phyloP scores from a whole-genome alignment of 164 flowering plant species.

The Nymphaea thermarum region DNA sequence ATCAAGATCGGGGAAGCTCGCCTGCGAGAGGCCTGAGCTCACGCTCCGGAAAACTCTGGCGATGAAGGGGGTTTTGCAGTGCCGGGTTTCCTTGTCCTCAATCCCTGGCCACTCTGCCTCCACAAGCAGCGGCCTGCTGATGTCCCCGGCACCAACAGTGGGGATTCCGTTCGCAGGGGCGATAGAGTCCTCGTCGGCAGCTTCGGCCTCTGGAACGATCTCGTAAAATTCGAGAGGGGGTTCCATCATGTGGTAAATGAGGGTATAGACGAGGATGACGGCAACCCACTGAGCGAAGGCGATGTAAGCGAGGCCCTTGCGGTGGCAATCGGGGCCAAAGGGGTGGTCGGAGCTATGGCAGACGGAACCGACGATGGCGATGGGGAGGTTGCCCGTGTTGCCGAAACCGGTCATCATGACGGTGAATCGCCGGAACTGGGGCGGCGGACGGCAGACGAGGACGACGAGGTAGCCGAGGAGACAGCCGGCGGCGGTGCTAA shows the following conservation, averaged over 20 bases:
- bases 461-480: conserved; percentile 60
- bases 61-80: conserved; percentile 67
- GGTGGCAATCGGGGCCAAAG: conserved; percentile 59
- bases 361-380: conserved; percentile 69
- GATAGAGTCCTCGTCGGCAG: conserved; percentile 22
- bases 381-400: conserved; percentile 77
- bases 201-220: conserved; percentile 32
- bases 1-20: conserved; percentile 41
- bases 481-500: conserved; percentile 59
- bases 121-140: conserved; percentile 61
- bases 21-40: conserved; percentile 27
- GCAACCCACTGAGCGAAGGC: conserved; percentile 91
- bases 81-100: conserved; percentile 74
- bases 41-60: conserved; percentile 50
- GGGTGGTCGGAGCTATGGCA: conserved; percentile 56
- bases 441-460: conserved; percentile 66
- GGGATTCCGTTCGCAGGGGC: conserved; percentile 7
- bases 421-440: conserved; percentile 52
- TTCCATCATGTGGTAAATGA: conserved; percentile 97
- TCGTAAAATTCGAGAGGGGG: conserved; percentile 80
- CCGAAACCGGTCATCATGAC: conserved; percentile 81
- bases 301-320: conserved; percentile 66
- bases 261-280: conserved; percentile 73
- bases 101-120: conserved; percentile 96
- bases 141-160: neutral